A percentile compares a stretch with the other conserved stretches of the same genome.
These are phyloP conservation scores for Ministeria vibrans DNA, from an alignment of 78 protist genomes.

Conservation along the genomic window DNA sequence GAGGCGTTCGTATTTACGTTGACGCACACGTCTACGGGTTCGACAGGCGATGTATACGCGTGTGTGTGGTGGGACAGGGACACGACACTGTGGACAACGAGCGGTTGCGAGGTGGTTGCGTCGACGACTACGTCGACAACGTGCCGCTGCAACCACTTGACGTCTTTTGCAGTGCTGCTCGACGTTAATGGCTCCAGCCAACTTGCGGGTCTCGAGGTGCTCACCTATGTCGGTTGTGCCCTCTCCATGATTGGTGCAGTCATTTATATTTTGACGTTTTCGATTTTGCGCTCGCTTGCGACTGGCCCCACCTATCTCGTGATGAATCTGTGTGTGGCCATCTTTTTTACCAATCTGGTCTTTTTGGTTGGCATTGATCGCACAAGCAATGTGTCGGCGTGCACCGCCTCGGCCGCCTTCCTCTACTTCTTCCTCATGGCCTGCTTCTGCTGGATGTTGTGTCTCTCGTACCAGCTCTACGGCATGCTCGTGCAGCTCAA, in stretches of 20 bases:
- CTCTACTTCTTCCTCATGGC: neutral
- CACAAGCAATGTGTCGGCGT: neutral
- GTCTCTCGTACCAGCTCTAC: too few species aligned
- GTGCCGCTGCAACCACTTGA: neutral
- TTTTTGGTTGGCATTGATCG: neutral
- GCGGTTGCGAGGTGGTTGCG: neutral
- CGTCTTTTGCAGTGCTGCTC: neutral
- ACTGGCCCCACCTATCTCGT: neutral
- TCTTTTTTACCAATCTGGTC: neutral
- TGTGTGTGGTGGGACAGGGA: neutral
- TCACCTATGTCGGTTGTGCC: conserved; percentile 4
- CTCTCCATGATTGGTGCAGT: neutral
- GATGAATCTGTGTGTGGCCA: neutral
- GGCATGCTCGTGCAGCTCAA: neutral
- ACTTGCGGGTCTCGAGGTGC: neutral
- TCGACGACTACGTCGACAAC: neutral
- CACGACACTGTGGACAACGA: neutral
- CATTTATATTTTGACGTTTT: neutral
- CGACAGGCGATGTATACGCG: too few species aligned
- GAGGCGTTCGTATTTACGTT: too few species aligned
- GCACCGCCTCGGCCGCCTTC: neutral
- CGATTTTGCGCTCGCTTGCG: neutral
- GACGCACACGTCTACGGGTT: too few species aligned
- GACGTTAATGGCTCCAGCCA: neutral
- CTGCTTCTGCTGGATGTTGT: neutral